Evolutionary conservation across 805 yeast species (phyloP).

Genomic region (Suhomyces faveliae): DNA sequence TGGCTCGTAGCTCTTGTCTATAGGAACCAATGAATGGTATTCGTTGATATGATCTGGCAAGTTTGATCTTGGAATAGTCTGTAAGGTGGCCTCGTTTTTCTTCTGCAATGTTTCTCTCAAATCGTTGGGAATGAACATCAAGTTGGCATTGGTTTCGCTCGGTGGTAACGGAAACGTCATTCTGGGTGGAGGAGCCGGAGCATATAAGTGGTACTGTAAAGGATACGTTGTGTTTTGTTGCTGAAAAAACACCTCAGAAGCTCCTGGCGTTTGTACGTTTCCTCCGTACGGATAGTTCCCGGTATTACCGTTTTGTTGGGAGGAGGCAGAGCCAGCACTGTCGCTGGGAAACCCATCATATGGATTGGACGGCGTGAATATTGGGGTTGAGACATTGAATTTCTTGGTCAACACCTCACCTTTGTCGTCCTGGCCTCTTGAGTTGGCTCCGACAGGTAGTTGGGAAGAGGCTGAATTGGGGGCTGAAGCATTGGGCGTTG

Average conservation of each 20-base stretch:
- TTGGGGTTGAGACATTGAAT: conserved; percentile 40
- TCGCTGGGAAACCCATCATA: conserved; percentile 5
- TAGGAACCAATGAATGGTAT: conserved; percentile 82
- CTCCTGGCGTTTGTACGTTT: conserved; percentile 12
- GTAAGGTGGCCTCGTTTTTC: conserved; percentile 79
- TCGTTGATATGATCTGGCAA: conserved; percentile 59
- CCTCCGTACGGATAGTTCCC: conserved; percentile 21
- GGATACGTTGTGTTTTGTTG: conserved; percentile 39
- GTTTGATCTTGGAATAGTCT: conserved; percentile 49
- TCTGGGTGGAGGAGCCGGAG: conserved; percentile 85
- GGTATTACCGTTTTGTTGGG: not conserved
- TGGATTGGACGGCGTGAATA: conserved; percentile 32
- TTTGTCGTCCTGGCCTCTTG: too few relatives aligned
- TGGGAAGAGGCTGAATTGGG: not conserved
- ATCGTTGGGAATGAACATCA: conserved; percentile 69
- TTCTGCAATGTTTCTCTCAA: conserved; percentile 68
- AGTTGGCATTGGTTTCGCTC: conserved; percentile 67
- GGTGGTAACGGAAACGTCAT: conserved; percentile 57
- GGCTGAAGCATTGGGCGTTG: not conserved
- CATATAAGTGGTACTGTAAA: conserved; percentile 81
- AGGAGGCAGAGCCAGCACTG: not conserved
- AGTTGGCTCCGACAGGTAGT: not conserved
- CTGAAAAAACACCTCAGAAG: conserved; percentile 21
- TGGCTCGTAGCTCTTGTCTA: conserved; percentile 49
- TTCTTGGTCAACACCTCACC: conserved; percentile 15